A percentile compares a stretch with the other conserved stretches of the same genome.
Evolutionary conservation across 2,329 filamentous ascomycete genomes (phyloP).

Genomic region (Emericellopsis atlantica): DNA sequence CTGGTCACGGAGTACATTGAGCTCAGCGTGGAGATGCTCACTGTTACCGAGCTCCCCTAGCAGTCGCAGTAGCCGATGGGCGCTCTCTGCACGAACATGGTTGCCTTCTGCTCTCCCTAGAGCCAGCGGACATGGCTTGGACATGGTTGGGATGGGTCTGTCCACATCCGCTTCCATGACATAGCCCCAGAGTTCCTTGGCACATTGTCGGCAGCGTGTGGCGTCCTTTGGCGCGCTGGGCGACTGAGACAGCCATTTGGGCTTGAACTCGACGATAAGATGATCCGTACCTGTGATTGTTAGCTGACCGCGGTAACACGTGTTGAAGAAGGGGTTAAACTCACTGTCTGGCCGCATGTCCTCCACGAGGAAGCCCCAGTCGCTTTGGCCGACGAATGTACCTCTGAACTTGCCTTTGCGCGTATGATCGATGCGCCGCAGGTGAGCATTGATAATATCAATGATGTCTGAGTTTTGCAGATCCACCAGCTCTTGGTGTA

Average conservation of each 20-base stretch:
- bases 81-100: slow-evolving; percentile 23
- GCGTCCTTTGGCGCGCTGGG: slow-evolving; percentile 53
- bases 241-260: slow-evolving; percentile 73
- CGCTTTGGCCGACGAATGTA: slow-evolving; percentile 37
- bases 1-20: slow-evolving; percentile 2
- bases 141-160: slow-evolving; percentile 17
- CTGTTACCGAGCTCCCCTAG: slow-evolving; percentile 15
- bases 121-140: slow-evolving; percentile 51
- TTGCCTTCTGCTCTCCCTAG: slow-evolving; percentile 39
- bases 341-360: slow-evolving; percentile 45
- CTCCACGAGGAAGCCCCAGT: slow-evolving; percentile 58
- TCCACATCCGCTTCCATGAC: slow-evolving; percentile 18
- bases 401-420: slow-evolving; percentile 32
- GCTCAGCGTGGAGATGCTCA: slow-evolving; percentile 7
- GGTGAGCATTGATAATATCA: slow-evolving; percentile 35
- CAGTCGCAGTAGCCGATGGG: slow-evolving; percentile 24
- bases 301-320: background rate
- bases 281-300: slow-evolving; percentile 12
- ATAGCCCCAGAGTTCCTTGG: slow-evolving; percentile 29
- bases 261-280: slow-evolving; percentile 62
- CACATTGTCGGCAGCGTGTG: slow-evolving; percentile 63
- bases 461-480: slow-evolving; percentile 21
- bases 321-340: slow-evolving; percentile 2
- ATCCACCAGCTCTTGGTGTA: slow-evolving; percentile 23
- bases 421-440: slow-evolving; percentile 32